A percentile compares a stretch with the other conserved stretches of the same genome.
These are phyloP conservation scores for Dactylellina leptospora DNA, from an alignment of 2,329 filamentous ascomycete genomes.

Conservation along the genomic window DNA sequence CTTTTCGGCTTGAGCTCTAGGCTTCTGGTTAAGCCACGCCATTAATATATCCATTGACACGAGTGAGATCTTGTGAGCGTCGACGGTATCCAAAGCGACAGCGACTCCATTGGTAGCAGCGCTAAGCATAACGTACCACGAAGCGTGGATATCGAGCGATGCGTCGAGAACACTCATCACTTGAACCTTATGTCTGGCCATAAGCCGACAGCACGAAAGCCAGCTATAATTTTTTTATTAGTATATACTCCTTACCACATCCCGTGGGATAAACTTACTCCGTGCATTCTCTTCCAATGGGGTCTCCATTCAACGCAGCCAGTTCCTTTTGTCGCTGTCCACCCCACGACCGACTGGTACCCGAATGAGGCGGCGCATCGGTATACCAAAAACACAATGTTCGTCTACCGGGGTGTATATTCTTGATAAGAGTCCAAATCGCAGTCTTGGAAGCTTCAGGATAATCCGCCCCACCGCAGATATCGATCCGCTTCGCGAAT, in stretches of 20 bases:
- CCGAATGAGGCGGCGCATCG: conserved; percentile 64
- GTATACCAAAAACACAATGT: conserved; percentile 65
- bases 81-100: conserved; percentile 21
- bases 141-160: conserved; percentile 35
- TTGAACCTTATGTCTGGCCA: conserved; percentile 45
- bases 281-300: conserved; percentile 40
- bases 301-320: conserved; percentile 39
- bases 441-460: conserved; percentile 66
- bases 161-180: conserved; percentile 47
- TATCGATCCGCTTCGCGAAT: conserved; percentile 59
- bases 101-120: conserved; percentile 46
- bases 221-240: conserved; percentile 19
- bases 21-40: conserved; percentile 46
- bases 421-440: conserved; percentile 63
- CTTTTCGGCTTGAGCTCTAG: conserved; percentile 10
- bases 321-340: conserved; percentile 59
- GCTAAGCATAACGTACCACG: conserved; percentile 44
- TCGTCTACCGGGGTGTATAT: conserved; percentile 64
- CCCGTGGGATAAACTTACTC: conserved; percentile 51
- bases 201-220: conserved; percentile 47
- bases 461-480: conserved; percentile 61
- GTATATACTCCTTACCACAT: neutral
- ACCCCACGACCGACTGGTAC: conserved; percentile 57
- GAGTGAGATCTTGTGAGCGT: conserved; percentile 28
- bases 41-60: conserved; percentile 50